phyloP scores from a whole-genome alignment of 192 early-diverging fungal genomes.

The Powellomyces hirtus region DNA sequence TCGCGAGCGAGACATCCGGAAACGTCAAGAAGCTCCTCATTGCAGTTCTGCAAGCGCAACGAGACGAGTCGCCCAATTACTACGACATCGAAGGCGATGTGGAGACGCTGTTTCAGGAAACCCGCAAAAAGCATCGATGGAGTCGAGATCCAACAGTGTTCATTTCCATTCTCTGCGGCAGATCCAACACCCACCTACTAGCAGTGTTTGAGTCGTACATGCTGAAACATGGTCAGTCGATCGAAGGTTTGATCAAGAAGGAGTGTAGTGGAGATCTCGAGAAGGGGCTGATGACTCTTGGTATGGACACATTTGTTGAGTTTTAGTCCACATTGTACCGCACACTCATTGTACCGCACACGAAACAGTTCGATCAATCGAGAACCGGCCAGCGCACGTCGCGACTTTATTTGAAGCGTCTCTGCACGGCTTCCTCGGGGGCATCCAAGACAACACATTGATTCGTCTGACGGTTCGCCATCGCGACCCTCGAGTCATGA shows the following conservation, averaged over 20 bases:
- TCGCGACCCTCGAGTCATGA: constrained; percentile 38
- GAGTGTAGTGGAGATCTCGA: too few relatives aligned
- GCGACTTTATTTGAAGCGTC: constrained; percentile 39
- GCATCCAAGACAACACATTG: constrained; percentile 38
- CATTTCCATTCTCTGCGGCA: constrained; percentile 25
- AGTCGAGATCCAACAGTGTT: constrained; percentile 34
- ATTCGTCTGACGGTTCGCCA: constrained; percentile 42
- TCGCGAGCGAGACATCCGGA: constrained; percentile 22
- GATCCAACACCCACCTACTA: constrained; percentile 23
- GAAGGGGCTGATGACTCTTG: too few relatives aligned
- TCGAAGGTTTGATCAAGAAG: too few relatives aligned
- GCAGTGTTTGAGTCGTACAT: constrained; percentile 34
- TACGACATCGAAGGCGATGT: constrained; percentile 27
- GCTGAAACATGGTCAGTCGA: neutral
- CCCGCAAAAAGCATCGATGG: constrained; percentile 43
- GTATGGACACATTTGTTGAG: too few relatives aligned
- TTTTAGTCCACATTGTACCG: neutral
- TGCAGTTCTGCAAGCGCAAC: constrained; percentile 20
- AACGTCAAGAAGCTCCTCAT: constrained; percentile 26
- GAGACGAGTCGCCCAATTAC: neutral
- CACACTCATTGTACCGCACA: too few relatives aligned
- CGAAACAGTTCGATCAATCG: constrained; percentile 15
- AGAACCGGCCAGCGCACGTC: constrained; percentile 28
- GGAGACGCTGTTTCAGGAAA: constrained; percentile 37
- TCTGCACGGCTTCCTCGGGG: constrained; percentile 34